A percentile compares a stretch with the other conserved stretches of the same genome.
phyloP scores from a whole-genome alignment of 495 filamentous ascomycete genomes.

The Neurospora africana region DNA sequence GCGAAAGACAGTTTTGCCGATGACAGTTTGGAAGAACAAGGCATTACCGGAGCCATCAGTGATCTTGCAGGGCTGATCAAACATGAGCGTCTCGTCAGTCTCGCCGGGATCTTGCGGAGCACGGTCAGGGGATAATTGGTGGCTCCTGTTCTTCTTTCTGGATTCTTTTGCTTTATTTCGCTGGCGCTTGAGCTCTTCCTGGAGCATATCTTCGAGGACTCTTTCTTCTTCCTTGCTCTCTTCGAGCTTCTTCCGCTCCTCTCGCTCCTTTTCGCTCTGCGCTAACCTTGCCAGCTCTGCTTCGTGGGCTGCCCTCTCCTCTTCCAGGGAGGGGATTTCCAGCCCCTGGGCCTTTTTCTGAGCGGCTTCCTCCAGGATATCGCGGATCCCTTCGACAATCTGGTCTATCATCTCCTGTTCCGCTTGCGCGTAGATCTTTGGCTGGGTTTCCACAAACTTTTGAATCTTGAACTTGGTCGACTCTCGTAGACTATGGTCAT shows the following conservation, averaged over 20 bases:
- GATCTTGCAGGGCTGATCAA: constrained; percentile 59
- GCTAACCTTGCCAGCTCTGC: constrained; percentile 38
- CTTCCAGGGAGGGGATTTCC: constrained; percentile 76
- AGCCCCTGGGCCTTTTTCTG: constrained; percentile 57
- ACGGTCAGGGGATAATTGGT: constrained; percentile 18
- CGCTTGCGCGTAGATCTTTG: constrained; percentile 47
- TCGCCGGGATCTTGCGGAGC: constrained; percentile 18
- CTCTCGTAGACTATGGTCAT: constrained; percentile 49
- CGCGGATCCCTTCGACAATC: constrained; percentile 70
- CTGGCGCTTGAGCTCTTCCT: constrained; percentile 62
- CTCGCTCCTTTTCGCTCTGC: constrained; percentile 37
- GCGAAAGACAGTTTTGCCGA: constrained; percentile 47
- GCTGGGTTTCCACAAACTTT: constrained; percentile 56
- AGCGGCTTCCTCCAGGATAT: constrained; percentile 80
- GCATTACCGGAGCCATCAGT: constrained; percentile 46
- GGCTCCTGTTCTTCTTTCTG: constrained; percentile 32
- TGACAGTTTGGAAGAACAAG: constrained; percentile 52
- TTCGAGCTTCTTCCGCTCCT: constrained; percentile 40
- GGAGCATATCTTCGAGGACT: constrained; percentile 60
- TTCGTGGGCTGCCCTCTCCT: constrained; percentile 67
- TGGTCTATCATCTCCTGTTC: constrained; percentile 80
- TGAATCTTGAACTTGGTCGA: constrained; percentile 56
- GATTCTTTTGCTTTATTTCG: constrained; percentile 47
- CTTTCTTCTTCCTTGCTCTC: constrained; percentile 65
- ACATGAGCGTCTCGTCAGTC: constrained; percentile 37